Percentiles rank a stretch among this genome's conserved stretches.
These are phyloP conservation scores for Ploettnerulaceae sp. DNA, from an alignment of 2,329 filamentous ascomycete species.

Conservation along the genomic window DNA sequence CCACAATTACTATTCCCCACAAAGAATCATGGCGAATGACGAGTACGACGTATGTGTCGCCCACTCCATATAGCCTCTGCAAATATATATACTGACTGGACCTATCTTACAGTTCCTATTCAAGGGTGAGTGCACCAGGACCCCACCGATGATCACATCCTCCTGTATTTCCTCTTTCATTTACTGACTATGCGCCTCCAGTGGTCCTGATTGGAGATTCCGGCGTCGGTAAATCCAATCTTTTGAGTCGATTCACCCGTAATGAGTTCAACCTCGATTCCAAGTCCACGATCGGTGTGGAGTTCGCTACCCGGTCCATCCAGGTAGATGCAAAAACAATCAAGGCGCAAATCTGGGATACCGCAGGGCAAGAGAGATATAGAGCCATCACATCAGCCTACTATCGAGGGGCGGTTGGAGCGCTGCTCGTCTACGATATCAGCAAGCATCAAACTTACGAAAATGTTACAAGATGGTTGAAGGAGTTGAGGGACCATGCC, in stretches of 20 bases:
- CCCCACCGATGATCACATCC: constrained; percentile 25
- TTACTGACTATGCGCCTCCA: constrained; percentile 40
- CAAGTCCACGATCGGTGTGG: constrained; percentile 99
- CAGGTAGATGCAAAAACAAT: constrained; percentile 99
- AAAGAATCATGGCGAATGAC: constrained; percentile 89
- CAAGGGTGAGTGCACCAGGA: constrained; percentile 72
- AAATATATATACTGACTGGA: constrained; percentile 35
- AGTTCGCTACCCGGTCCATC: constrained; percentile 97
- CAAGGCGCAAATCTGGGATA: constrained; percentile 99
- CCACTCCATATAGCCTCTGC: constrained; percentile 26
- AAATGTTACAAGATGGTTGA: constrained; percentile 98
- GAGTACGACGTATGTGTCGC: constrained; percentile 88
- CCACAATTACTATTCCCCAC: constrained; percentile 18
- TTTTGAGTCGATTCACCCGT: constrained; percentile 97
- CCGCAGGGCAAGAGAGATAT: constrained; percentile 96
- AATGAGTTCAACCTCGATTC: constrained; percentile 99
- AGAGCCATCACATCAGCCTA: constrained; percentile 98
- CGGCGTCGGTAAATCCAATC: constrained; percentile 99
- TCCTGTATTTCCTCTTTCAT: constrained; percentile 25
- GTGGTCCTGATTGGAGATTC: constrained; percentile 99
- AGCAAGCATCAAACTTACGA: constrained; percentile 99
- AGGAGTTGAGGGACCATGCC: constrained; percentile 95
- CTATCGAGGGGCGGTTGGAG: constrained; percentile 95
- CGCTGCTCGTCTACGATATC: constrained; percentile 97
- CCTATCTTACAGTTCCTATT: constrained; percentile 76